Conservation (phyloP, 176 grass and related monocot genomes). For the Pharus latifolius region DNA sequence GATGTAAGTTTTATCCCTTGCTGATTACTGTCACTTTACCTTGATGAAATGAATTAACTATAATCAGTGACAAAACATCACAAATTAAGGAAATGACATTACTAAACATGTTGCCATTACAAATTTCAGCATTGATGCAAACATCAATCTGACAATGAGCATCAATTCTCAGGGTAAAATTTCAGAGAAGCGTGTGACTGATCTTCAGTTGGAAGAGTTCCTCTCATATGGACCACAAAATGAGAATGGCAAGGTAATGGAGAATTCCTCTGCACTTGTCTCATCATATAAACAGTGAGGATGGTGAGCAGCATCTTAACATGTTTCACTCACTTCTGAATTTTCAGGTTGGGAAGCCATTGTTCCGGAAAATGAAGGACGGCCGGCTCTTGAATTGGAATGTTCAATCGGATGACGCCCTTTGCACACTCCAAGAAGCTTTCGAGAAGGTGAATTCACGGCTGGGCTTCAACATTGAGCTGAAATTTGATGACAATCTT, state of each 20-base stretch:
- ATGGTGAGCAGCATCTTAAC: neutral
- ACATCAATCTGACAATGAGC: neutral
- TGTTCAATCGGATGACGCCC: conserved; percentile 57
- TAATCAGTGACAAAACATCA: too few species aligned
- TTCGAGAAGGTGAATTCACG: conserved; percentile 60
- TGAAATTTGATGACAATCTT: conserved; percentile 73
- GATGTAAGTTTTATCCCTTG: conserved; percentile 35
- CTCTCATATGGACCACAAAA: conserved; percentile 68
- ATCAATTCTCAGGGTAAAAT: conserved; percentile 40
- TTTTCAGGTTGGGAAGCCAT: conserved; percentile 56
- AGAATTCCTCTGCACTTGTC: neutral
- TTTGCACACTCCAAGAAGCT: conserved; percentile 71
- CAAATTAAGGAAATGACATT: too few species aligned
- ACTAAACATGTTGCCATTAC: neutral
- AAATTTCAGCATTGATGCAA: neutral
- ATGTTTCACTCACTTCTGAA: neutral
- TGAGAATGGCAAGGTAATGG: conserved; percentile 44
- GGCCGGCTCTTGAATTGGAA: conserved; percentile 61
- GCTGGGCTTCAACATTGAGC: conserved; percentile 81
- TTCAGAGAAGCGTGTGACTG: conserved; percentile 46
- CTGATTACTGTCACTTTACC: neutral
- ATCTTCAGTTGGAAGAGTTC: conserved; percentile 64
- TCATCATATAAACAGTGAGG: neutral
- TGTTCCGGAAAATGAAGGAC: conserved; percentile 67
- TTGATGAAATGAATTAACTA: neutral